Evolutionary conservation across 2,329 filamentous ascomycete genomes (phyloP).

Genomic region (Colletotrichum sp.): DNA sequence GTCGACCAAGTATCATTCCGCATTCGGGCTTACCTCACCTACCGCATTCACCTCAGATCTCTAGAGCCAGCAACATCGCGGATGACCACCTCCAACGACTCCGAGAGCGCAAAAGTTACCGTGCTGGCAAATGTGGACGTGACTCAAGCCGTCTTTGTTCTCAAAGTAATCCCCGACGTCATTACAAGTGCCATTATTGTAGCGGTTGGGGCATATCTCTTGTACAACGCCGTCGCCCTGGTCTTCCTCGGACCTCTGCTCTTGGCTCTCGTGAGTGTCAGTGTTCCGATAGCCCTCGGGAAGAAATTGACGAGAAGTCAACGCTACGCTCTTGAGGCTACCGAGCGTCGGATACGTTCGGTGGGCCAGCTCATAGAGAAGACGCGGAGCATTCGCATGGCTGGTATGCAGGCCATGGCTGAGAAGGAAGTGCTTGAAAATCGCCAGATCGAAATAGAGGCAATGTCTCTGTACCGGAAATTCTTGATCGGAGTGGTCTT

Average conservation of each 20-base stretch:
- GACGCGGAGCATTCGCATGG: not conserved
- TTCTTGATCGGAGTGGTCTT: not conserved
- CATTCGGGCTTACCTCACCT: not conserved
- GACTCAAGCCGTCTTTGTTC: not conserved
- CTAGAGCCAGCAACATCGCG: not conserved
- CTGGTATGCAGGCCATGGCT: not conserved
- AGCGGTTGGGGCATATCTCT: not conserved
- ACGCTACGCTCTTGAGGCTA: not conserved
- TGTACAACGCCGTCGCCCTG: not conserved
- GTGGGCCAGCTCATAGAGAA: not conserved
- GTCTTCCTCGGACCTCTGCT: not conserved
- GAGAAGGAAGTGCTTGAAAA: not conserved
- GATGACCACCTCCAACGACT: not conserved
- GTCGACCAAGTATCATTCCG: not conserved
- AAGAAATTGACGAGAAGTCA: not conserved
- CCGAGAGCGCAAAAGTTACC: not conserved
- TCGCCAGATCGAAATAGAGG: not conserved
- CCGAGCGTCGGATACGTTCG: not conserved
- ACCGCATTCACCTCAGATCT: not conserved
- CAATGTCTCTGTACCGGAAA: not conserved
- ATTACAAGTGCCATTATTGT: not conserved
- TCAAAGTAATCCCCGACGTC: not conserved
- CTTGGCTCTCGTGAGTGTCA: not conserved
- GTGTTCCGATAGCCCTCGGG: not conserved
- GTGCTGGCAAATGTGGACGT: not conserved